phyloP scores from a whole-genome alignment of 2,329 filamentous ascomycete genomes.

The Cytospora paraplurivora region DNA sequence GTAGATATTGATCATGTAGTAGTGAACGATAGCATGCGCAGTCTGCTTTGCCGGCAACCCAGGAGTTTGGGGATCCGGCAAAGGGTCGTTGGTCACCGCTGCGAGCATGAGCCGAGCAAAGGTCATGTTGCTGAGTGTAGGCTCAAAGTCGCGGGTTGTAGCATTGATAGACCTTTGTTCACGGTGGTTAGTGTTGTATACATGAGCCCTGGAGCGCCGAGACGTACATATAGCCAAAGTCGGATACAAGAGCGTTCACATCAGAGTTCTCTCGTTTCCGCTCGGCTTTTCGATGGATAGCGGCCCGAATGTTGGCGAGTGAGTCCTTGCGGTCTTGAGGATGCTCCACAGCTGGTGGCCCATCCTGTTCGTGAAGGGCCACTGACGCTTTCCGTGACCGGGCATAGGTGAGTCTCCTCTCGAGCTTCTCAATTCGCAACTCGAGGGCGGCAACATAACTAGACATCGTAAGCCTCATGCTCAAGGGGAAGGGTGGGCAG shows the following conservation, averaged over 20 bases:
- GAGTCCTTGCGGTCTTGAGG: slow-evolving; percentile 63
- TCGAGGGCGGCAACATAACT: slow-evolving; percentile 96
- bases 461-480: slow-evolving; percentile 28
- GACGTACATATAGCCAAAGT: slow-evolving; percentile 84
- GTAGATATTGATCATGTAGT: slow-evolving; percentile 84
- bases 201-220: neutral
- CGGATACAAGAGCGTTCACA: slow-evolving; percentile 88
- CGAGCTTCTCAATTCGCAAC: slow-evolving; percentile 83
- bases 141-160: slow-evolving; percentile 90
- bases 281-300: slow-evolving; percentile 66
- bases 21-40: slow-evolving; percentile 71
- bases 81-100: slow-evolving; percentile 72
- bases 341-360: slow-evolving; percentile 39
- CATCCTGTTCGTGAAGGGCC: slow-evolving; percentile 63
- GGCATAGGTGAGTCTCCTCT: slow-evolving; percentile 73
- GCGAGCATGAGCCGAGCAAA: slow-evolving; percentile 87
- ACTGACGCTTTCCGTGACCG: slow-evolving; percentile 72
- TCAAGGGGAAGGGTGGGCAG: too few species aligned
- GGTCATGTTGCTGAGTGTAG: slow-evolving; percentile 84
- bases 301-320: slow-evolving; percentile 61
- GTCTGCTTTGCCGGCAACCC: slow-evolving; percentile 71
- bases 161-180: slow-evolving; percentile 80
- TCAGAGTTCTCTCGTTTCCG: slow-evolving; percentile 74
- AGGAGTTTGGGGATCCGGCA: slow-evolving; percentile 64
- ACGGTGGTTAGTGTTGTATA: slow-evolving; percentile 23